phyloP scores from a whole-genome alignment of 2,329 filamentous ascomycete species.

The Aspergillus aculeatus region DNA sequence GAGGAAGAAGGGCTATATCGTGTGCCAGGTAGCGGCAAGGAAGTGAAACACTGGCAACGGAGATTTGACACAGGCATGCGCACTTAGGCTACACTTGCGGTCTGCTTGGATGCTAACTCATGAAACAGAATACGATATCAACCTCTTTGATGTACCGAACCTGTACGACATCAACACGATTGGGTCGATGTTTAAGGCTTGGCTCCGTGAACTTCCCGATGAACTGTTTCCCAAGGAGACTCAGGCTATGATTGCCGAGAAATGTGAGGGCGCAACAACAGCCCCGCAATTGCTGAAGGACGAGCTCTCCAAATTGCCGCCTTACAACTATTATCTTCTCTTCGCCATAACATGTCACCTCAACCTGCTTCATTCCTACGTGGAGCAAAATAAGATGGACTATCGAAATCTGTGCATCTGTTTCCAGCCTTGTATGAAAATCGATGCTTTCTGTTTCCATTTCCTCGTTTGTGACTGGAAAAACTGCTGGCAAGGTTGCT shows the following conservation, averaged over 20 bases:
- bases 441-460: conserved; percentile 91
- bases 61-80: conserved; percentile 77
- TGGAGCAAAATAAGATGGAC: conserved; percentile 98
- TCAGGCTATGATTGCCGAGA: conserved; percentile 75
- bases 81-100: neutral
- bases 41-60: conserved; percentile 91
- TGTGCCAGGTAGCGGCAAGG: conserved; percentile 83
- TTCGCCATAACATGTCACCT: conserved; percentile 97
- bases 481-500: conserved; percentile 95
- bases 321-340: conserved; percentile 95
- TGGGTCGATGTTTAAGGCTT: conserved; percentile 92
- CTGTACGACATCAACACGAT: conserved; percentile 96
- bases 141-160: conserved; percentile 82
- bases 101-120: neutral
- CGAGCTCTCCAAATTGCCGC: conserved; percentile 88
- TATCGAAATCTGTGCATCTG: conserved; percentile 94
- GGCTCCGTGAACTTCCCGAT: conserved; percentile 91
- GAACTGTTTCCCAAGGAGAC: conserved; percentile 85
- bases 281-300: conserved; percentile 86
- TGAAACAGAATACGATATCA: conserved; percentile 75
- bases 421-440: conserved; percentile 95
- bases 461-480: conserved; percentile 95
- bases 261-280: conserved; percentile 74
- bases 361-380: conserved; percentile 83
- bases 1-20: conserved; percentile 93